phyloP scores from a whole-genome alignment of 495 filamentous ascomycete genomes.

The Penicillium ochrochloron region DNA sequence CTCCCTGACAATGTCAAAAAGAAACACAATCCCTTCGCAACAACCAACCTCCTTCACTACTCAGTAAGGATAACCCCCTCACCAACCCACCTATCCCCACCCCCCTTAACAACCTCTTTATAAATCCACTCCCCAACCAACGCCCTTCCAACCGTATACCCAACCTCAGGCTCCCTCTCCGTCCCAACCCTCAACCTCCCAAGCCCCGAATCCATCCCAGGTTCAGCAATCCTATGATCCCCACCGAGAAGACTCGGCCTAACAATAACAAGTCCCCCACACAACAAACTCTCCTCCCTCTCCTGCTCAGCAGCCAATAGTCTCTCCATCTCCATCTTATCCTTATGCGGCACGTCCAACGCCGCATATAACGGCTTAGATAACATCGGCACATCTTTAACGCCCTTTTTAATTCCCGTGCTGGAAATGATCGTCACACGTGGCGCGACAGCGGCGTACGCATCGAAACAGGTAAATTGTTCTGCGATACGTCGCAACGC shows the following conservation, averaged over 20 bases:
- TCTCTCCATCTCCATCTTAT: constrained; percentile 47
- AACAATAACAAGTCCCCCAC: constrained; percentile 36
- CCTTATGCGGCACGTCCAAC: constrained; percentile 38
- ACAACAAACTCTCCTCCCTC: constrained; percentile 24
- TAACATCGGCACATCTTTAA: constrained; percentile 40
- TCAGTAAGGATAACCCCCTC: constrained; percentile 43
- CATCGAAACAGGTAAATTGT: constrained; percentile 20
- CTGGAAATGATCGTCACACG: constrained; percentile 30
- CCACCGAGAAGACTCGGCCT: constrained; percentile 41
- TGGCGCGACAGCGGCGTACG: constrained; percentile 17
- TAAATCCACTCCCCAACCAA: constrained; percentile 51
- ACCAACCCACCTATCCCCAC: constrained; percentile 42
- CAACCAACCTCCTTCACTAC: constrained; percentile 32
- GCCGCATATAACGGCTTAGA: constrained; percentile 40
- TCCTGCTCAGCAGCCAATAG: constrained; percentile 20
- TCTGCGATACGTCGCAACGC: constrained; percentile 33
- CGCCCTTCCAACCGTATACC: constrained; percentile 44
- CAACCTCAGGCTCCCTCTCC: constrained; percentile 39
- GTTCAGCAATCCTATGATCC: constrained; percentile 27
- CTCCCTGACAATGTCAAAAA: neutral
- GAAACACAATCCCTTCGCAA: neutral
- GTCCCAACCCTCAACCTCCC: constrained; percentile 38
- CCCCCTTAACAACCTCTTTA: constrained; percentile 39
- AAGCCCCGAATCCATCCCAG: constrained; percentile 18
- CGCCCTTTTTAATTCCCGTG: constrained; percentile 34